Base-by-base conservation (phyloP, 1,284 basidiomycete species). In the Trametes versicolor region DNA sequence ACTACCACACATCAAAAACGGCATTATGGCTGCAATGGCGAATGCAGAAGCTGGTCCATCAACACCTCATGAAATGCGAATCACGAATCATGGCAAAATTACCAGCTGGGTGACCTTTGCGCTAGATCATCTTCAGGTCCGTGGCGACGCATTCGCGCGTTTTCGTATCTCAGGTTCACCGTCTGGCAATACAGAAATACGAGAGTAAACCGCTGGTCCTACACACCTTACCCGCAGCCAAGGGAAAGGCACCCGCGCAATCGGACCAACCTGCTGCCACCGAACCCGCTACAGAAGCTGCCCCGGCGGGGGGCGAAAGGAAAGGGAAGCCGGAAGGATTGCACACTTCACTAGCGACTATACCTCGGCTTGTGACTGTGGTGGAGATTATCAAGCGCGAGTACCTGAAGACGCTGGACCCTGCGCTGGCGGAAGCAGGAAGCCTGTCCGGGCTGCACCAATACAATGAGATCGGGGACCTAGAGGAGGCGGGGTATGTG, bases 361-460 rank as follows among this genome's bases (percentile, higher is more conserved):
- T 89, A 7, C 87, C 92, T 0, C 86, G 89, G 0, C 82, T 96
- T 9, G 81, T 96, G 56, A 87, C 90, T 0, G 90, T 95, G 4
- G 89, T 88, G 0, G 94, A 96, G 77, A 93, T 95, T 63, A 87
- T 95, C 71, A 95, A 96, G 75, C 85, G 94, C 37, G 91, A 94
- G 72, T 94, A 89, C 73, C 65, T 92, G 66, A 87, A 87, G 65
- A 75, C 72, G 37, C 78, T 87, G 12, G 80, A 82, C 0, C 72
- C 79, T 1, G 72, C 79, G 19, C 74, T 85, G 25, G 75, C 77
- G 0, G 70, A 73, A 21, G 55, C 53, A 3, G 74, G 74, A 0
- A 60, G 60, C 4, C 66, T 77, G 7, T 70, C 71, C 12, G 87
- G 91, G 5, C 76, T 96, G 52, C 88, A 94, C 78, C 94, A 96